Percentiles rank a stretch among this genome's conserved stretches.
Conservation (phyloP, 129 eudicot species). For the Deinandra increscens region DNA sequence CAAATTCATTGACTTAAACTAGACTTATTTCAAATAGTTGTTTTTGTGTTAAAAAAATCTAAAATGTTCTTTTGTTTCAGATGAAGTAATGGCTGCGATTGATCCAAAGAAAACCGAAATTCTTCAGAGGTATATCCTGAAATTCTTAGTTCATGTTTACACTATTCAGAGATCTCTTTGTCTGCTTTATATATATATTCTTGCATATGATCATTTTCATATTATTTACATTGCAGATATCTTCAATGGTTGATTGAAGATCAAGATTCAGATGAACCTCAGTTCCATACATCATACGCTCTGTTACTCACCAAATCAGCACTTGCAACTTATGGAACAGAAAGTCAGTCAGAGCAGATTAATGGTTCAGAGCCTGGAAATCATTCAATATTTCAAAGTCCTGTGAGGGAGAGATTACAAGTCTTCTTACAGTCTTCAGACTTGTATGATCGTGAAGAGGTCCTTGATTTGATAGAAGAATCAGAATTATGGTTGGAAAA, state of each 20-base stretch:
- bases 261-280: slow-evolving; percentile 81
- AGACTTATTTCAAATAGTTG: not conserved
- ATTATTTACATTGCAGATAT: slow-evolving; percentile 51
- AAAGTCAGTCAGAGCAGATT: slow-evolving; percentile 30
- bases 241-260: slow-evolving; percentile 98
- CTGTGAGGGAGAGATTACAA: slow-evolving; percentile 85
- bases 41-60: not conserved
- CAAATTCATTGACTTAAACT: not conserved
- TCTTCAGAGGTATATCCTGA: slow-evolving; percentile 62
- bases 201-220: slow-evolving; percentile 14
- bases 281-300: slow-evolving; percentile 84
- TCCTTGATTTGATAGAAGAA: slow-evolving; percentile 79
- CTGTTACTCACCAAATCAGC: slow-evolving; percentile 87
- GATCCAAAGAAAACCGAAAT: slow-evolving; percentile 87
- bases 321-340: slow-evolving; percentile 51
- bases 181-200: not conserved
- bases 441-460: slow-evolving; percentile 86
- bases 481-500: slow-evolving; percentile 97
- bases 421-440: slow-evolving; percentile 88
- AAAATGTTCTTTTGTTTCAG: slow-evolving; percentile 40
- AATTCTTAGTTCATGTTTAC: not conserved
- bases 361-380: slow-evolving; percentile 33
- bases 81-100: slow-evolving; percentile 76
- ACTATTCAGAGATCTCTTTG: not conserved
- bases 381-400: slow-evolving; percentile 54